phyloP scores from a whole-genome alignment of 176 grass and related monocot species.

The Triticum urartu region DNA sequence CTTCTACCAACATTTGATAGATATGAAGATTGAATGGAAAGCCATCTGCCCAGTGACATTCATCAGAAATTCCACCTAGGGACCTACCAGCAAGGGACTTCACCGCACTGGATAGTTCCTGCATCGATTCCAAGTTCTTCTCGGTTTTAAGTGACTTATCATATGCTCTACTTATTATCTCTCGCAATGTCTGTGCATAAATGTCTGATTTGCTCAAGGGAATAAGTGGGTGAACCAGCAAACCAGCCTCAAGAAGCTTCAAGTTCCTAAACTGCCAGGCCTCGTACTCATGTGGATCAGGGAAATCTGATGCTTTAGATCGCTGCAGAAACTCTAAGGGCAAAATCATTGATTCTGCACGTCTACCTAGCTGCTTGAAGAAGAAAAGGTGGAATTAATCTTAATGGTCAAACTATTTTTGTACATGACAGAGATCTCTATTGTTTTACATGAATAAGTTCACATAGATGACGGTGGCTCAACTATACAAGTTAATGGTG shows the following conservation, averaged over 20 bases:
- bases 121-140: conserved; percentile 77
- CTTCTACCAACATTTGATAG: conserved; percentile 72
- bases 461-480: neutral
- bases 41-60: conserved; percentile 89
- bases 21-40: conserved; percentile 85
- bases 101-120: conserved; percentile 47
- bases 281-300: conserved; percentile 52
- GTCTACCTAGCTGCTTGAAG: conserved; percentile 66
- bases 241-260: conserved; percentile 76
- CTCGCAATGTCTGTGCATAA: conserved; percentile 48
- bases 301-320: conserved; percentile 79
- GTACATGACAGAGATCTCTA: neutral
- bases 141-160: conserved; percentile 58
- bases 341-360: conserved; percentile 68
- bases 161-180: conserved; percentile 57
- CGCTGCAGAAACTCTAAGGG: conserved; percentile 82
- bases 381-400: neutral
- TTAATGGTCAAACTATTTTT: conserved; percentile 14
- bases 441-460: conserved; percentile 2
- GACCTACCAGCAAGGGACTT: conserved; percentile 57
- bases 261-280: conserved; percentile 70
- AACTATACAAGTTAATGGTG: neutral
- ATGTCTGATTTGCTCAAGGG: conserved; percentile 65
- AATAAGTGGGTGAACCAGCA: conserved; percentile 69
- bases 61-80: conserved; percentile 55